Evolutionary conservation across 2,329 filamentous ascomycete species (phyloP).

Genomic region (Monosporascus sp.): DNA sequence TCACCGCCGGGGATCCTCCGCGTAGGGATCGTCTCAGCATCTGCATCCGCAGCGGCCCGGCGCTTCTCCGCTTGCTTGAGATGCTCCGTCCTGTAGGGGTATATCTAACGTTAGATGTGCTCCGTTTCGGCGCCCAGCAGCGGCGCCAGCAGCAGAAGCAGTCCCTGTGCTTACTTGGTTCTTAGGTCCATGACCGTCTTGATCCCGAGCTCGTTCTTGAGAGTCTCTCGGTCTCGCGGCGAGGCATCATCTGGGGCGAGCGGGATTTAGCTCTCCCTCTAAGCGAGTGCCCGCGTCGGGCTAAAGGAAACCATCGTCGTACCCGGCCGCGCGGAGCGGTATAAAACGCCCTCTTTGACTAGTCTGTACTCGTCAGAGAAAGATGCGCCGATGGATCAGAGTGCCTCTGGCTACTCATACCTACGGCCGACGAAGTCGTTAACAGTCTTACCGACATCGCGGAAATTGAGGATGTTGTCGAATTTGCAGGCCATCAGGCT

Average conservation of each 20-base stretch:
- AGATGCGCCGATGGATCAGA: too few relatives aligned
- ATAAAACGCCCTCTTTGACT: constrained; percentile 59
- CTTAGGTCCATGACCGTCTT: constrained; percentile 74
- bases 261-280: constrained; percentile 3
- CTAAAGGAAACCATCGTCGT: constrained; percentile 7
- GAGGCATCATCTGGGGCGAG: constrained; percentile 61
- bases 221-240: constrained; percentile 51
- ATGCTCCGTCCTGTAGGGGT: constrained; percentile 60
- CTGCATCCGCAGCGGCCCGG: constrained; percentile 18
- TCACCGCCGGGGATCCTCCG: constrained; percentile 55
- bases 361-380: constrained; percentile 26
- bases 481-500: constrained; percentile 29
- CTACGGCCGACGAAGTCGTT: constrained; percentile 53
- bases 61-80: constrained; percentile 61
- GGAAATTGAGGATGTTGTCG: constrained; percentile 66
- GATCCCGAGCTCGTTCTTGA: constrained; percentile 58
- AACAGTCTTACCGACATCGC: constrained; percentile 66
- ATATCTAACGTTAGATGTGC: constrained; percentile 1
- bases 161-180: constrained; percentile 54
- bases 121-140: too few relatives aligned
- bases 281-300: not conserved
- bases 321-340: constrained; percentile 62
- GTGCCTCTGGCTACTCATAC: constrained; percentile 32
- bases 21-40: too few relatives aligned
- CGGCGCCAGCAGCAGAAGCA: too few relatives aligned